These are phyloP conservation scores for Candida easanensis DNA, from an alignment of 805 yeast genomes.

Conservation along the genomic window DNA sequence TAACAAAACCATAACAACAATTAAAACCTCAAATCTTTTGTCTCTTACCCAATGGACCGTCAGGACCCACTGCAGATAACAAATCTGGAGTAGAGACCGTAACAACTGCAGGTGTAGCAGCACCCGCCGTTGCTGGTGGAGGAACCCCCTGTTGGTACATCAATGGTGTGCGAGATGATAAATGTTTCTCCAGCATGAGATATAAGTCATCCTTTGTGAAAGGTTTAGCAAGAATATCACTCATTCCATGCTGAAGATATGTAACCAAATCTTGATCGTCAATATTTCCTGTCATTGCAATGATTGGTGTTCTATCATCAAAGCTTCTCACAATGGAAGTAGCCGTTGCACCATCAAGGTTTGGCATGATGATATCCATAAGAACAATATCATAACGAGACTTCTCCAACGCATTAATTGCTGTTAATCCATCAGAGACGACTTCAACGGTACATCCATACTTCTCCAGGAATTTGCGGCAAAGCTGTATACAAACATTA, in stretches of 20 bases:
- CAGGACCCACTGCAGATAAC: slow-evolving; percentile 1
- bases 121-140: not conserved
- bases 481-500: slow-evolving; percentile 75
- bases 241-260: slow-evolving; percentile 84
- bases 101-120: not conserved
- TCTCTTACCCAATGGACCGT: slow-evolving; percentile 25
- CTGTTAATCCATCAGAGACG: slow-evolving; percentile 88
- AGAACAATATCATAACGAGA: slow-evolving; percentile 72
- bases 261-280: slow-evolving; percentile 78
- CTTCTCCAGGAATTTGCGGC: slow-evolving; percentile 76
- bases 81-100: not conserved
- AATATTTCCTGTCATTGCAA: slow-evolving; percentile 92
- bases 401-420: slow-evolving; percentile 72
- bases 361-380: slow-evolving; percentile 91
- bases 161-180: slow-evolving; percentile 46
- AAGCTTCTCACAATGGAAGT: slow-evolving; percentile 84
- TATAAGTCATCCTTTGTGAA: slow-evolving; percentile 85
- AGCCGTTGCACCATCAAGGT: slow-evolving; percentile 85
- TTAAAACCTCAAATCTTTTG: slow-evolving; percentile 22
- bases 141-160: slow-evolving; percentile 14
- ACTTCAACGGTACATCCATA: slow-evolving; percentile 93
- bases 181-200: slow-evolving; percentile 71
- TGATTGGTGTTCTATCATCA: slow-evolving; percentile 83
- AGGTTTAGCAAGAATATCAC: slow-evolving; percentile 90
- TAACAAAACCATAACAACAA: not conserved